Evolutionary conservation across 768 basidiomycete species (phyloP), one percentile per base, ranked within the genome.

Genomic region (Lactifluus pinguis): DNA sequence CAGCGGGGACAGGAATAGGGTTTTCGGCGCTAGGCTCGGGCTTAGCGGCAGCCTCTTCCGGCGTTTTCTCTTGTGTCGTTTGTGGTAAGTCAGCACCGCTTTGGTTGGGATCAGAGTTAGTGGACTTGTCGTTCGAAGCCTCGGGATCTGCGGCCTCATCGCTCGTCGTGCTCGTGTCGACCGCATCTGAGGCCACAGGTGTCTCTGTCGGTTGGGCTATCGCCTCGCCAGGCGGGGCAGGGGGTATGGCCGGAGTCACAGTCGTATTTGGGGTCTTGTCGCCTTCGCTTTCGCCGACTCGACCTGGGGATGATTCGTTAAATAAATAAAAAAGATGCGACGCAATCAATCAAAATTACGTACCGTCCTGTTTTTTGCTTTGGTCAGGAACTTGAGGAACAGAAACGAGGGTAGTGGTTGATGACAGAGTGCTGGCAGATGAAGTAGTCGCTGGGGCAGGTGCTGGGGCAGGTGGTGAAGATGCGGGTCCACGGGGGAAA

Each of bases 351-450:
- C 11, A 4, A 38, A 32, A 14, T 10, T n/a, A 30, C 56, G 1
- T 38, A 58, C 61, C 61, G 6, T 53, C 45, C 17, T 52, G 55
- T n/a, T 57, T 53, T 30, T 62, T 19, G 21, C 32, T 44, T 29
- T 4, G 17, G 13, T 19, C 47, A 21, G 4, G 9, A 21, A 53
- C 47, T 25, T 49, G 51, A 2, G 55, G 49, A 0, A 57, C 61
- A 2, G 55, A 53, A 0, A 57, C 61, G 41, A 58, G 56, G 25
- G 61, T 58, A 13, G 51, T 29, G 8, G 41, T 11, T 15, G 61
- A 57, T n/a, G 61, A 57, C 8, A 36, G 14, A n/a, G 29, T 19
- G n/a, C 56, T 57, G 14, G 17, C 0, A 21, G 50, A 57, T 9
- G 56, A 49, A 7, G 19, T 6, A n/a, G 30, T 19, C 11, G 56